phyloP scores from a whole-genome alignment of 2,329 filamentous ascomycete species.

The Corinectria fuckeliana region DNA sequence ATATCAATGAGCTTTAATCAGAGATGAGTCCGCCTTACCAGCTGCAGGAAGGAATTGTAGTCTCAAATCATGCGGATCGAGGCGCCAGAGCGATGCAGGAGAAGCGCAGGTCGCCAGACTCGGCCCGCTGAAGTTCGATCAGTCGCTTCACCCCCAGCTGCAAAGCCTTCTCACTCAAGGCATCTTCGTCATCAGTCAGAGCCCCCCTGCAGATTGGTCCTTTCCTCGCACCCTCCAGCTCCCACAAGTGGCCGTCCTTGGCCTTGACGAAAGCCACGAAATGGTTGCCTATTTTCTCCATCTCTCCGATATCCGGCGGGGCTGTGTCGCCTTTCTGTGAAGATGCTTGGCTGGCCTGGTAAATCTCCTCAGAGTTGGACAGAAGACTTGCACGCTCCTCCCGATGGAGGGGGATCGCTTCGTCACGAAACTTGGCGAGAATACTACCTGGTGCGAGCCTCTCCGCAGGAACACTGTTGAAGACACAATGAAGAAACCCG shows the following conservation, averaged over 20 bases:
- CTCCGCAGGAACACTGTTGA: slow-evolving; percentile 57
- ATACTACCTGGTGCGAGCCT: slow-evolving; percentile 34
- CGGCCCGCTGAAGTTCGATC: slow-evolving; percentile 7
- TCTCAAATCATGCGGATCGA: not conserved
- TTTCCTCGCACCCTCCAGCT: slow-evolving; percentile 23
- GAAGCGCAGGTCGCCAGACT: slow-evolving; percentile 13
- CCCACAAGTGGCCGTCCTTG: slow-evolving; percentile 20
- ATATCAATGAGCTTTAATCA: too few species aligned
- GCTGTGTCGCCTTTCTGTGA: slow-evolving; percentile 9
- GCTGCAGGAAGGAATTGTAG: too few species aligned
- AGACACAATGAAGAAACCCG: slow-evolving; percentile 68
- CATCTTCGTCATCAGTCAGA: slow-evolving; percentile 16
- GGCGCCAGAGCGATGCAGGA: slow-evolving; percentile 19
- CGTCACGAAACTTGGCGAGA: slow-evolving; percentile 61
- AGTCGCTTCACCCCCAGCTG: slow-evolving; percentile 14
- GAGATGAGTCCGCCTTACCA: too few species aligned
- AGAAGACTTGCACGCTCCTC: not conserved
- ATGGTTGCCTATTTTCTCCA: slow-evolving; percentile 5
- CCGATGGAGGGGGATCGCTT: slow-evolving; percentile 59
- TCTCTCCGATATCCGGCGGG: not conserved
- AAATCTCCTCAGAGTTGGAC: not conserved
- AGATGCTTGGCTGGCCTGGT: slow-evolving; percentile 1
- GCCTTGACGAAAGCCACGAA: slow-evolving; percentile 22
- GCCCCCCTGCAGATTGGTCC: slow-evolving; percentile 16
- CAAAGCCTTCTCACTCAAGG: slow-evolving; percentile 14